Percentiles rank a stretch among this genome's conserved stretches.
phyloP scores from a whole-genome alignment of 164 flowering plant genomes.

The Kingdonia uniflora region DNA sequence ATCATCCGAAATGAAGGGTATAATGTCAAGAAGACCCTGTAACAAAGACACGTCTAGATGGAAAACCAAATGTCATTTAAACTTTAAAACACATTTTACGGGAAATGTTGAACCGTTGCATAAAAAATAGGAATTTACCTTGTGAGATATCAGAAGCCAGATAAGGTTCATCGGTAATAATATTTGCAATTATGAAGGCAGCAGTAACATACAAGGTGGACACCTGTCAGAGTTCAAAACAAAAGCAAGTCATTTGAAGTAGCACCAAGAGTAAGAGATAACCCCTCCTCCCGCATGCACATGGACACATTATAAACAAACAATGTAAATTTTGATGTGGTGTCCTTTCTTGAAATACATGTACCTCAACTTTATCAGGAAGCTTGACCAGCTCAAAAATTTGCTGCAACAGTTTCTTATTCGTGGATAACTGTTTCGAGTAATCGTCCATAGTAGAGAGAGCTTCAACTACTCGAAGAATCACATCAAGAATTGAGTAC shows the following conservation, averaged over 20 bases:
- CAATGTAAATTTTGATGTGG: too few species aligned
- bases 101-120: neutral
- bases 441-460: slow-evolving; percentile 47
- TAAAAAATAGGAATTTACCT: slow-evolving; percentile 31
- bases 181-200: slow-evolving; percentile 71
- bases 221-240: slow-evolving; percentile 30
- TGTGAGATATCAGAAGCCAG: slow-evolving; percentile 42
- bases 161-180: slow-evolving; percentile 50
- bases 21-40: slow-evolving; percentile 57
- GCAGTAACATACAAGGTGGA: slow-evolving; percentile 68
- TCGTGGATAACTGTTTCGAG: slow-evolving; percentile 52
- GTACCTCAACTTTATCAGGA: slow-evolving; percentile 83
- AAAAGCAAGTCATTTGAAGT: too few species aligned
- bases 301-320: too few species aligned
- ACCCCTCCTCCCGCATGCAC: too few species aligned
- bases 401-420: slow-evolving; percentile 45
- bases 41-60: slow-evolving; percentile 54
- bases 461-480: slow-evolving; percentile 75
- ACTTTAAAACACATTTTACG: neutral
- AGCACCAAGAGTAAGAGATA: too few species aligned
- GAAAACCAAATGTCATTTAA: slow-evolving; percentile 12
- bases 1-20: slow-evolving; percentile 72
- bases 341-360: neutral
- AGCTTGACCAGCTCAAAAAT: slow-evolving; percentile 47
- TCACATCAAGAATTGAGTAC: slow-evolving; percentile 55